Base-by-base conservation (phyloP, 1,284 basidiomycete species). In the Prillingera fragicola region DNA sequence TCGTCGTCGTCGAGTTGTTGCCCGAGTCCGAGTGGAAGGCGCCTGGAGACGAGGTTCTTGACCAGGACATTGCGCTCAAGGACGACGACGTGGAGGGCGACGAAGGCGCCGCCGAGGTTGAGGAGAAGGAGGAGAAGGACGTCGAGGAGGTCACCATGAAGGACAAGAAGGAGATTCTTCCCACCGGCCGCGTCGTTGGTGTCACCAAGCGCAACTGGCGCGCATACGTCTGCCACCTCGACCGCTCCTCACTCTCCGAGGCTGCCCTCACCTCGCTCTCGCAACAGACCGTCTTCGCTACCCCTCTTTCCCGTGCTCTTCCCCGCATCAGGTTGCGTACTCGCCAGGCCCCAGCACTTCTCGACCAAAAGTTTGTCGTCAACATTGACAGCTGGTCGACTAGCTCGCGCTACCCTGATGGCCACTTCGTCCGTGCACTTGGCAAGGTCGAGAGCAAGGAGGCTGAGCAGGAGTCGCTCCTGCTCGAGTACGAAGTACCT, bases 191-290 rank as follows among this genome's bases (percentile, higher is more conserved):
- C 13, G 79, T 98, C 3, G 87, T 97, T 12, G 94, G 94, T 13
- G 76, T 98, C 44, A 81, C 92, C 55, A 94, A 94, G 70, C 81
- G 95, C 15, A 95, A 95, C 62, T 98, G 94, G 94, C 75, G 92
- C 65, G 82, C 89, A 43, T 95, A 92, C 63, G 94, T 99, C 32
- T 96, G 91, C 68, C 94, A 97, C 69, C 84, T 98, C 45, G 95
- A 97, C 70, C 80, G 81, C 54, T 80, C 84, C 0, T 91, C 92
- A 2, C 77, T 97, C 34, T 84, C 86, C 2, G 84, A 85, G 10
- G 80, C 82, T 3, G 83, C 83, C 32, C 66, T 80, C 19, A 88
- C 87, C 0, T 88, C 87, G 6, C 78, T 90, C 5, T 85, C 89
- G 6, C 82, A 84, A 48, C 90, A 95, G 75, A 87, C 89, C 0